Conservation (phyloP, 495 filamentous ascomycete species). For the Penicillium psychrofluorescens region DNA sequence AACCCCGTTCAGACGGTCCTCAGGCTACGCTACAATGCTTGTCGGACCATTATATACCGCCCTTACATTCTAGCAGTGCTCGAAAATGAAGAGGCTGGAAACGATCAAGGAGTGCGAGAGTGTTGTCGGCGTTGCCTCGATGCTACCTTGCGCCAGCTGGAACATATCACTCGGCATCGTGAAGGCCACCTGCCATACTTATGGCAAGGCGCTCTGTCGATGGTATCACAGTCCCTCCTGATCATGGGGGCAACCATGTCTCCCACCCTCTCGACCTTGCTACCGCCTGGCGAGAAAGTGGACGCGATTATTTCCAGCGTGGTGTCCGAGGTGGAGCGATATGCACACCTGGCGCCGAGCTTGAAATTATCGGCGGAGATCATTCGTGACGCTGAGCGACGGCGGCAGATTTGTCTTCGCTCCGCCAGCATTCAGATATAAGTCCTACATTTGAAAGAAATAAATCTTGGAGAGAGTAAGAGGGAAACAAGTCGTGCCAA, state of each 20-base stretch:
- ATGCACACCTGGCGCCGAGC: slow-evolving; percentile 68
- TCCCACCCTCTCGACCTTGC: slow-evolving; percentile 58
- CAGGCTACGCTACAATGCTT: slow-evolving; percentile 72
- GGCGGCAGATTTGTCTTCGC: slow-evolving; percentile 41
- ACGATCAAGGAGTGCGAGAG: slow-evolving; percentile 64
- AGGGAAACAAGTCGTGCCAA: too few relatives aligned
- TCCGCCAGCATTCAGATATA: slow-evolving; percentile 7
- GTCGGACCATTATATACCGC: slow-evolving; percentile 77
- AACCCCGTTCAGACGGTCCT: slow-evolving; percentile 75
- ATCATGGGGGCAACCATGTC: slow-evolving; percentile 83
- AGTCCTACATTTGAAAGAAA: neutral
- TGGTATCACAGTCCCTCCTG: slow-evolving; percentile 71
- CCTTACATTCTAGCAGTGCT: slow-evolving; percentile 76
- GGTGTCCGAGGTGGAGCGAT: slow-evolving; percentile 63
- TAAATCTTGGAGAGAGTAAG: too few relatives aligned
- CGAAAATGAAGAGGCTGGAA: slow-evolving; percentile 63
- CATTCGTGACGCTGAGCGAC: slow-evolving; percentile 67
- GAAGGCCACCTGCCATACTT: slow-evolving; percentile 83
- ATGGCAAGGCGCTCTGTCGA: slow-evolving; percentile 76
- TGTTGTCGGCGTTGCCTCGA: slow-evolving; percentile 77
- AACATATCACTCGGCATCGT: slow-evolving; percentile 72
- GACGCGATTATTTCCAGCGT: slow-evolving; percentile 71
- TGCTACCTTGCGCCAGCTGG: slow-evolving; percentile 70
- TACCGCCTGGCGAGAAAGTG: slow-evolving; percentile 55
- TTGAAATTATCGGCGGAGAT: slow-evolving; percentile 67